phyloP scores from a whole-genome alignment of 352 stramenopile species.

The Globisporangium carolinianum region DNA sequence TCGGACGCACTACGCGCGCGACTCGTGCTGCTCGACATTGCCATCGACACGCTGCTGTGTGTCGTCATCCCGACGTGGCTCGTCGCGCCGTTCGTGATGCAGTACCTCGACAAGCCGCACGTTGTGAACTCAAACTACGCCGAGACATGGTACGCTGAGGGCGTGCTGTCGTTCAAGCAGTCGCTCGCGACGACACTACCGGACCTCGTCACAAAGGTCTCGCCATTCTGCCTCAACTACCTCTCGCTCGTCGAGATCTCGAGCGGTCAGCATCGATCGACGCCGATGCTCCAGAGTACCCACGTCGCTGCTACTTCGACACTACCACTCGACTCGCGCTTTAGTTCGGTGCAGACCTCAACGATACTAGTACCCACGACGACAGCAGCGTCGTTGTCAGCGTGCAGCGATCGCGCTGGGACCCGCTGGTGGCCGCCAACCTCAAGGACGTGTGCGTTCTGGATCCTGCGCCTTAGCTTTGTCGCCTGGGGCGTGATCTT shows the following conservation, averaged over 20 bases:
- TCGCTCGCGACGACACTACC: constrained; percentile 4
- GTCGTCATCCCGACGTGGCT: constrained; percentile 5
- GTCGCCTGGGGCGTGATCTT: background rate
- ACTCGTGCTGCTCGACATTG: constrained; percentile 3
- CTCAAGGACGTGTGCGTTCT: background rate
- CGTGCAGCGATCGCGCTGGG: background rate
- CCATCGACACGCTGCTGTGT: constrained; percentile 5
- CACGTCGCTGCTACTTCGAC: background rate
- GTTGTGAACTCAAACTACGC: constrained; percentile 3
- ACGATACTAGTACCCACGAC: background rate
- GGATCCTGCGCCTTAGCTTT: background rate
- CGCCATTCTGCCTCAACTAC: constrained; percentile 9
- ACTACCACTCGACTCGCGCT: background rate
- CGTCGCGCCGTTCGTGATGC: background rate
- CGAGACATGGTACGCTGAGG: constrained; percentile 5
- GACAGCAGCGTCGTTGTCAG: too few species aligned
- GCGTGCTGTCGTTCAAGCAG: constrained; percentile 8
- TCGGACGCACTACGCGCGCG: background rate
- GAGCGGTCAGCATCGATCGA: background rate
- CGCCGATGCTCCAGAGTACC: background rate
- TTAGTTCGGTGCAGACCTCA: background rate
- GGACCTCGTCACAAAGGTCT: constrained; percentile 2
- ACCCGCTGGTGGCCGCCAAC: background rate
- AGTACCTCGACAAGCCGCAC: constrained; percentile 1
- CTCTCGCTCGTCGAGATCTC: constrained; percentile 9